phyloP scores from a whole-genome alignment of 441 rosid species.

The Gossypium aridum region DNA sequence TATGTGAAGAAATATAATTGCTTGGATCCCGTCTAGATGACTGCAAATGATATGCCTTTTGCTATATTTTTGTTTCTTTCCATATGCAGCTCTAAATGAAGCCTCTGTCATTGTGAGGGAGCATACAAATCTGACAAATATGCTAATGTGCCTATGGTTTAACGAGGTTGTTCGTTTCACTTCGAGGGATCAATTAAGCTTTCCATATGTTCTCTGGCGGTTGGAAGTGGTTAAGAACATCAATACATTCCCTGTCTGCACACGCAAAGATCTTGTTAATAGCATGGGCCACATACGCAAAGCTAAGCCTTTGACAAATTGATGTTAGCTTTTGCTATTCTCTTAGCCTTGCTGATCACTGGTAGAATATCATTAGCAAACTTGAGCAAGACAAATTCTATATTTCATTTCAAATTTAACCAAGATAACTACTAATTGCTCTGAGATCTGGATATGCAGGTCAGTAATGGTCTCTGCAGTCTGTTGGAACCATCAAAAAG shows the following conservation, averaged over 20 bases:
- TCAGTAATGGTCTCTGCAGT: no score
- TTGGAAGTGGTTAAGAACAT: slow-evolving; percentile 61
- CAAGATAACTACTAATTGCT: neutral
- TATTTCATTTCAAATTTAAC: neutral
- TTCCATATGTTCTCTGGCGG: slow-evolving; percentile 91
- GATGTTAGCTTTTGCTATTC: slow-evolving; percentile 4
- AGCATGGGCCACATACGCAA: slow-evolving; percentile 84
- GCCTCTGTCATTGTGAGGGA: slow-evolving; percentile 91
- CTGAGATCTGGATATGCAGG: no score
- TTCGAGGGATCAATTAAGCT: slow-evolving; percentile 92
- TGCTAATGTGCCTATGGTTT: slow-evolving; percentile 98
- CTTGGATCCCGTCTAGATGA: neutral
- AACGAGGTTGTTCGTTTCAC: slow-evolving; percentile 97
- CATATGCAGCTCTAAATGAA: slow-evolving; percentile 70
- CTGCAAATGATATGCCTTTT: neutral
- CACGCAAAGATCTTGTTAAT: slow-evolving; percentile 87
- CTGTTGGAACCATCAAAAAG: no score
- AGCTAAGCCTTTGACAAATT: slow-evolving; percentile 61
- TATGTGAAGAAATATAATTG: neutral
- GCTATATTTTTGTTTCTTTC: neutral
- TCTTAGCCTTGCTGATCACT: neutral
- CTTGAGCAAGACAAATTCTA: neutral
- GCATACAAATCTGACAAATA: slow-evolving; percentile 65
- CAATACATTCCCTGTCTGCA: slow-evolving; percentile 83
- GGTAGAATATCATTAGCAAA: neutral